Base-by-base conservation (phyloP, 2,329 filamentous ascomycete species). In the Alternaria angustiovoidea region DNA sequence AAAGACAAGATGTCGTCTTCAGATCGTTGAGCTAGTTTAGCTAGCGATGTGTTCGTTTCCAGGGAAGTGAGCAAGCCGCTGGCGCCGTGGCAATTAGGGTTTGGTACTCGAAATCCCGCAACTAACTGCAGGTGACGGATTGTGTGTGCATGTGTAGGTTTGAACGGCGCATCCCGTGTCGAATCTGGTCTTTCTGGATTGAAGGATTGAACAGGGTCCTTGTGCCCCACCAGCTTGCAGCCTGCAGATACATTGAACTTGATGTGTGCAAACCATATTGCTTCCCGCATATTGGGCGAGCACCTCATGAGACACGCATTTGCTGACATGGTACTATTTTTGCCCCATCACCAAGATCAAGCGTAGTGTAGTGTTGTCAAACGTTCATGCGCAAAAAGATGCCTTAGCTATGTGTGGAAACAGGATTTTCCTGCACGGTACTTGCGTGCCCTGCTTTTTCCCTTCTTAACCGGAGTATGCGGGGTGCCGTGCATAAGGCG, bases 401-500 rank as follows among this genome's bases (percentile, higher is more conserved):
- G 32, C 30, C 32, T 49, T n/a, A 11, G 9, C 28, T 11, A 20
- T 22, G 46, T 49, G 30, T 49, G 20, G 46, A 49, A 49, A n/a
- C 32, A 49, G 20, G 32, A 49, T 26, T 18, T 49, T 49, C 4
- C 46, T 26, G 46, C 32, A 36, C 46, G 46, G 46, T 36, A 49
- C 46, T 26, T 36, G 20, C 20, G 20, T 38, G 22, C 20, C 46
- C 22, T 38, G 32, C 22, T 38, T 49, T 49, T 49, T 49, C 9
- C 20, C 39, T 24, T 36, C 46, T 49, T 3, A 49, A 49, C 20
- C 46, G 46, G 46, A 26, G 34, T 36, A 34, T 49, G 46, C 30
- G 46, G 46, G 46, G 46, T 49, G 46, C 46, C 32, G 46, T 49
- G 46, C 46, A 49, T 38, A 20, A 38, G 46, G 30, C 46, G n/a